phyloP scores from a whole-genome alignment of 441 rosid species.

The Adansonia madagascariensis region DNA sequence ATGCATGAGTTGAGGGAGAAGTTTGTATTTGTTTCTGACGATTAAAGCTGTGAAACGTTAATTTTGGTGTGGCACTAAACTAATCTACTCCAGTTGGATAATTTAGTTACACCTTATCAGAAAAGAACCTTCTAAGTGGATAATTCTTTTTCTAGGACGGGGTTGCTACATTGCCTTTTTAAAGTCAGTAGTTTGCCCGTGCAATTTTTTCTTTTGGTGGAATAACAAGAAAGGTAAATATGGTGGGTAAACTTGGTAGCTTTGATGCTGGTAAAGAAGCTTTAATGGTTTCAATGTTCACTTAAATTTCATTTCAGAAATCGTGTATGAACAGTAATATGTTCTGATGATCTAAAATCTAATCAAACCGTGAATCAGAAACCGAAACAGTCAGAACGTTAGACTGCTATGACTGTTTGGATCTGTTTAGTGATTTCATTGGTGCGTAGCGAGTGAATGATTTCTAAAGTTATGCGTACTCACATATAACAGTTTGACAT shows the following conservation, averaged over 20 bases:
- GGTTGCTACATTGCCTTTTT: neutral
- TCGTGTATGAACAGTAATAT: neutral
- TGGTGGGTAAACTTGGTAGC: neutral
- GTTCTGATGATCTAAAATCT: neutral
- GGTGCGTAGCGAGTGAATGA: no score
- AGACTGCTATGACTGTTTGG: no score
- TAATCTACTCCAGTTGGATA: conserved; percentile 25
- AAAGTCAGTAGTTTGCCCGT: no score
- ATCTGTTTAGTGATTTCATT: no score
- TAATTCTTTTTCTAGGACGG: neutral
- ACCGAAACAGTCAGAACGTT: no score
- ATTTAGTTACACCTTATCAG: conserved; percentile 18
- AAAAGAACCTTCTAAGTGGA: neutral
- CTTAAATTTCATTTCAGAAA: neutral
- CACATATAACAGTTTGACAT: no score
- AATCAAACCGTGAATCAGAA: no score
- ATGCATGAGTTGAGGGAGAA: conserved; percentile 25
- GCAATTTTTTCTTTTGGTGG: no score
- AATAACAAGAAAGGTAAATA: neutral
- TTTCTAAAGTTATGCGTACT: no score
- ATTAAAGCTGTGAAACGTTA: conserved; percentile 30
- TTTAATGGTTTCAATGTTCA: neutral
- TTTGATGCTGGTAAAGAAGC: neutral
- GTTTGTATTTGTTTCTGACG: conserved; percentile 31
- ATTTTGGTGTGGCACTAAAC: conserved; percentile 24